Conservation (phyloP, 352 stramenopile genomes). For the Globisporangium nagaii region DNA sequence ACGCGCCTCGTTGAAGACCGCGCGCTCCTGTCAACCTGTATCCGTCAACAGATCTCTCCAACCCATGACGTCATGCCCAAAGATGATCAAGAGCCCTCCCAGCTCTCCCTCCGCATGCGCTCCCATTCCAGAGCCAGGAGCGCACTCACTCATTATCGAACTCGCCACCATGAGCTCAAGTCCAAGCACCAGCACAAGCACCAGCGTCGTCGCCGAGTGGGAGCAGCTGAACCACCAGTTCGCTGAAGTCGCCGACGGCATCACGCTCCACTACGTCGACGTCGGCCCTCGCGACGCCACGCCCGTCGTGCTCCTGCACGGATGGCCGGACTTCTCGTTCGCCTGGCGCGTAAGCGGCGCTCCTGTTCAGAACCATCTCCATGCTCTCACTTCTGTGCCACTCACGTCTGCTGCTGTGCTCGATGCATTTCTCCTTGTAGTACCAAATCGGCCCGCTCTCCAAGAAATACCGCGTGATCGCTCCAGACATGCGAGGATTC, state of each 20-base stretch:
- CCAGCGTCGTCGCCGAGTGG: conserved; percentile 8
- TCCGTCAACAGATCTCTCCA: background rate
- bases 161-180: background rate
- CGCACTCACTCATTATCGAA: background rate
- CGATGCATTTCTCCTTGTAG: conserved; percentile 1
- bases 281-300: conserved; percentile 33
- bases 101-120: background rate
- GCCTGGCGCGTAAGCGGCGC: conserved; percentile 43
- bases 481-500: conserved; percentile 45
- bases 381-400: no score
- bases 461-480: conserved; percentile 51
- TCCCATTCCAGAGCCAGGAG: no score
- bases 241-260: conserved; percentile 9
- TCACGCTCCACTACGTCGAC: conserved; percentile 50
- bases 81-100: no score
- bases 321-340: conserved; percentile 62
- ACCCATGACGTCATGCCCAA: background rate
- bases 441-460: conserved; percentile 47
- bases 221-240: conserved; percentile 14
- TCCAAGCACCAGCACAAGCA: background rate
- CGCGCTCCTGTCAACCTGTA: no score
- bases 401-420: background rate
- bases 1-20: no score
- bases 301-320: conserved; percentile 53
- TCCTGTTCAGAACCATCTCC: no score